Conservation (phyloP, 441 rosid genomes). For the Bruguiera hainesii region DNA sequence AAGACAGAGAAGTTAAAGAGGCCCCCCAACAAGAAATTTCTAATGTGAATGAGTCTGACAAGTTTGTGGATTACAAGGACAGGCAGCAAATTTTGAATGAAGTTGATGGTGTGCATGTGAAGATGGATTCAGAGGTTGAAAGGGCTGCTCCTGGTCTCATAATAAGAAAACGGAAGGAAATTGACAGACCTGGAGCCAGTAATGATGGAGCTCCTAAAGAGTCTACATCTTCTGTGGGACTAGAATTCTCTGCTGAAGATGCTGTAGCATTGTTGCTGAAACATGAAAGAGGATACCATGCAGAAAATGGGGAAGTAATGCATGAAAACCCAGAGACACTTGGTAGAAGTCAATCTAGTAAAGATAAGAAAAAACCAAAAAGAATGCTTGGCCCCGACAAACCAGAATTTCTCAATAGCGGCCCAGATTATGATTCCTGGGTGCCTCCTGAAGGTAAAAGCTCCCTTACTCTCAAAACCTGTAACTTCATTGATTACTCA, state of each 20-base stretch:
- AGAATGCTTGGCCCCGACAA: constrained; percentile 75
- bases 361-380: constrained; percentile 55
- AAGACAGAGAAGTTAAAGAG: constrained; percentile 44
- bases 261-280: constrained; percentile 86
- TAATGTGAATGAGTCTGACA: constrained; percentile 40
- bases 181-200: constrained; percentile 32
- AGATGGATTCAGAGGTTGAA: constrained; percentile 43
- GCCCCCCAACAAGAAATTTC: constrained; percentile 34
- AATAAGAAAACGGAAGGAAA: constrained; percentile 68
- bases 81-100: constrained; percentile 51
- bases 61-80: constrained; percentile 85
- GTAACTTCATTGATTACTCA: background rate
- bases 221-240: constrained; percentile 35
- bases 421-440: constrained; percentile 73
- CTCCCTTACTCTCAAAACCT: background rate
- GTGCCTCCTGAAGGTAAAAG: constrained; percentile 88
- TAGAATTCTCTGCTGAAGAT: constrained; percentile 62
- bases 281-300: constrained; percentile 67
- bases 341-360: constrained; percentile 27
- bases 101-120: constrained; percentile 20
- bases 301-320: constrained; percentile 39
- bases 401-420: constrained; percentile 57
- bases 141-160: constrained; percentile 68
- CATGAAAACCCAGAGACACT: constrained; percentile 28
- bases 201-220: constrained; percentile 28